Conservation (phyloP, 2,329 filamentous ascomycete species). For the Pseudogymnoascus sp. region DNA sequence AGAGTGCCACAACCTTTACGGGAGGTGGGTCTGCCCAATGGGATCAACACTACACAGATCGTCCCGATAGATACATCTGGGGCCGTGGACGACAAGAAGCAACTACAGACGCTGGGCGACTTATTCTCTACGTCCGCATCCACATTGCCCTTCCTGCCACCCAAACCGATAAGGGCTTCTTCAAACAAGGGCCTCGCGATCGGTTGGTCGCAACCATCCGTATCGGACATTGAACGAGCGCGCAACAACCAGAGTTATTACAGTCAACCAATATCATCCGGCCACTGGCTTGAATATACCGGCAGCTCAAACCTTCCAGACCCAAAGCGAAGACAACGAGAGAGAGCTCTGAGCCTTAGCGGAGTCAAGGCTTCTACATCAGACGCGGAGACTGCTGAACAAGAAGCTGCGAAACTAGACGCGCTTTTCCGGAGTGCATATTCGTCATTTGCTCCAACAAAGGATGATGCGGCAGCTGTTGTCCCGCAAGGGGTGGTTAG, state of each 20-base stretch:
- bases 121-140: constrained; percentile 60
- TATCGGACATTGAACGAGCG: constrained; percentile 19
- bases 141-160: constrained; percentile 57
- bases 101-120: constrained; percentile 59
- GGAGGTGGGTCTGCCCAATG: constrained; percentile 62
- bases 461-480: constrained; percentile 63
- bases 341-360: constrained; percentile 59
- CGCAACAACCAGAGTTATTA: constrained; percentile 50
- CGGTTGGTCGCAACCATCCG: constrained; percentile 36
- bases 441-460: constrained; percentile 69
- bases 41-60: constrained; percentile 61
- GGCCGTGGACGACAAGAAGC: constrained; percentile 39
- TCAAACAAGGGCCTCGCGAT: constrained; percentile 48
- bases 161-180: constrained; percentile 61
- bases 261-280: constrained; percentile 54
- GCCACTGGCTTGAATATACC: constrained; percentile 60
- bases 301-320: constrained; percentile 52
- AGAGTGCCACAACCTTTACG: constrained; percentile 39
- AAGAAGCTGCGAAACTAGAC: constrained; percentile 60
- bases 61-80: constrained; percentile 40
- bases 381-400: constrained; percentile 39
- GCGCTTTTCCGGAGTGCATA: constrained; percentile 68
- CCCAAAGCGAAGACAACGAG: constrained; percentile 55
- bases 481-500: constrained; percentile 59
- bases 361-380: constrained; percentile 43